These are phyloP conservation scores for Aphanocladium album DNA, from an alignment of 2,329 filamentous ascomycete species.

Conservation along the genomic window DNA sequence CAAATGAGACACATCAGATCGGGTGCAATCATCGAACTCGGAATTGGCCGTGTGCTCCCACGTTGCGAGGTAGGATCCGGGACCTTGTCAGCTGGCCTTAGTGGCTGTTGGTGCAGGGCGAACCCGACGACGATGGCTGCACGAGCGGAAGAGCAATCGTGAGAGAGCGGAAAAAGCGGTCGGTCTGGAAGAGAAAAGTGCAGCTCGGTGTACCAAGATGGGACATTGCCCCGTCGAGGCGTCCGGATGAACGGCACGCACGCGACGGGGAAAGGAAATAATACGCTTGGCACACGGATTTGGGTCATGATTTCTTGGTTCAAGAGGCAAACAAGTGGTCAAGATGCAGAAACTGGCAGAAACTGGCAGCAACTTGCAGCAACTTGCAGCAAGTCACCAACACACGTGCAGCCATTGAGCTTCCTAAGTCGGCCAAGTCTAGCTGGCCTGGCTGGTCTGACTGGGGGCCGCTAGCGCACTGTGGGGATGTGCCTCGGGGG, in stretches of 20 bases:
- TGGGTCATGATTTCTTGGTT: not conserved
- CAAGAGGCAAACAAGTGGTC: too few relatives aligned
- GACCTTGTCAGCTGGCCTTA: not conserved
- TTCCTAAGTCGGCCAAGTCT: not conserved
- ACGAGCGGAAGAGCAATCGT: too few relatives aligned
- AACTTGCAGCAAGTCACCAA: not conserved
- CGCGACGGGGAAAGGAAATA: not conserved
- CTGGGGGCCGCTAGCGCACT: not conserved
- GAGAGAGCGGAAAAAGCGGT: too few relatives aligned
- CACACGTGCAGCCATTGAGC: not conserved
- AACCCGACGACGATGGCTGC: not conserved
- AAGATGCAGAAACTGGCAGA: too few relatives aligned
- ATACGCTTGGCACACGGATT: not conserved
- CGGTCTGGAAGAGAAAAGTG: not conserved
- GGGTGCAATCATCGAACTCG: not conserved
- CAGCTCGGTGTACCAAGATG: conserved; percentile 1
- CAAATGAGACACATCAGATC: not conserved
- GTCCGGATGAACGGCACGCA: conserved; percentile 6
- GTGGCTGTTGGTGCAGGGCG: not conserved
- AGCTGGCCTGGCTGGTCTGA: not conserved
- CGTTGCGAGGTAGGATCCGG: not conserved
- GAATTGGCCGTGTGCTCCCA: not conserved
- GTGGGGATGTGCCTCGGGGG: not conserved
- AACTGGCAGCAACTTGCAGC: too few relatives aligned
- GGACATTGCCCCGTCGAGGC: not conserved